Conservation (phyloP, 768 basidiomycete species). For the Exsudoporus frostii region DNA sequence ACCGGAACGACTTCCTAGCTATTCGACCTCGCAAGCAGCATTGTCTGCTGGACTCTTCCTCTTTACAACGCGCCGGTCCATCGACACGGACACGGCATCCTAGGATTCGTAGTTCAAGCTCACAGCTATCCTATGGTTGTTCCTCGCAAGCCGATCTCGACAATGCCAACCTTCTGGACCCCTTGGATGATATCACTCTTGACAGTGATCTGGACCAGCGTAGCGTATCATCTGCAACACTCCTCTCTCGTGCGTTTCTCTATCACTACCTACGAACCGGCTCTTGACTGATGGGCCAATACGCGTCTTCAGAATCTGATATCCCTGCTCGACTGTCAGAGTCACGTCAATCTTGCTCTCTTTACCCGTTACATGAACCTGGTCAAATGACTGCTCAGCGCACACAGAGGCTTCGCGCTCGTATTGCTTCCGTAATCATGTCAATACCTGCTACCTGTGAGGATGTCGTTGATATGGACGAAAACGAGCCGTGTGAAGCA, state of each 20-base stretch:
- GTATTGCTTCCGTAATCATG: slow-evolving; percentile 25
- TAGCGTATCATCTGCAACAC: slow-evolving; percentile 21
- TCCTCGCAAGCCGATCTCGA: not conserved
- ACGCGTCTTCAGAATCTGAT: slow-evolving; percentile 7
- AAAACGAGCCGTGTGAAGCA: not conserved
- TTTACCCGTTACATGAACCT: slow-evolving; percentile 19
- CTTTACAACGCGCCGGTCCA: slow-evolving; percentile 1
- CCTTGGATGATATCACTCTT: slow-evolving; percentile 9
- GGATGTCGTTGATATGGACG: slow-evolving; percentile 4
- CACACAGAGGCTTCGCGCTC: slow-evolving; percentile 24
- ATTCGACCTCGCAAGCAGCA: slow-evolving; percentile 4
- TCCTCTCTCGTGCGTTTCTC: slow-evolving; percentile 16
- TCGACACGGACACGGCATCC: slow-evolving; percentile 3
- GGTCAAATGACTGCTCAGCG: slow-evolving; percentile 26
- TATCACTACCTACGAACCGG: not conserved
- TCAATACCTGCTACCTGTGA: slow-evolving; percentile 29
- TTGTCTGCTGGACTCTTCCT: not conserved
- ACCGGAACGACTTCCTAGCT: slow-evolving; percentile 10
- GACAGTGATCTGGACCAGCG: slow-evolving; percentile 17
- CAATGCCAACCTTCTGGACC: slow-evolving; percentile 3
- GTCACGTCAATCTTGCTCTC: slow-evolving; percentile 10
- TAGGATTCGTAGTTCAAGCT: slow-evolving; percentile 14
- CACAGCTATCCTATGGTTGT: not conserved
- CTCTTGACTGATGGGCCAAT: slow-evolving; percentile 5
- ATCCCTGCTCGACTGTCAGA: not conserved